Percentiles rank a stretch among this genome's conserved stretches.
Evolutionary conservation across 1,139 yeast species (phyloP).

Genomic region (Candida albicans): DNA sequence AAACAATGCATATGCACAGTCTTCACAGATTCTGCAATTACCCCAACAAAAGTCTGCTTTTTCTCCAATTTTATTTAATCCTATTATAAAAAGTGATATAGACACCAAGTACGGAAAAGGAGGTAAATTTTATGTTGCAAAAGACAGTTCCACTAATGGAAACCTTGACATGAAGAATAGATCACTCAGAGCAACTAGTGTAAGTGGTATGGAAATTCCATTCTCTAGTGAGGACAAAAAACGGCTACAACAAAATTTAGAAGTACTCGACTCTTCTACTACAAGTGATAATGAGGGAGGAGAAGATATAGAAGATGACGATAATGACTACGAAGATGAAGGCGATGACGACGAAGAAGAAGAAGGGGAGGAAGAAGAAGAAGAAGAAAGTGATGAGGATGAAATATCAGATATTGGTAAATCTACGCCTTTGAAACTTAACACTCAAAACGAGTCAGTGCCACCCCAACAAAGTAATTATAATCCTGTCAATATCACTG

Average conservation of each 20-base stretch:
- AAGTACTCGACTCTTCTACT: conserved; percentile 10
- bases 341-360: conserved; percentile 28
- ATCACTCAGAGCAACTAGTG: conserved; percentile 42
- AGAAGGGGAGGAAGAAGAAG: conserved; percentile 24
- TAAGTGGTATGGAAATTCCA: conserved; percentile 33
- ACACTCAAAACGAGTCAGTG: conserved; percentile 22
- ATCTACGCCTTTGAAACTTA: conserved; percentile 33
- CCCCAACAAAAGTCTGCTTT: conserved; percentile 51
- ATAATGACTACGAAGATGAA: conserved; percentile 27
- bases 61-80: conserved; percentile 79
- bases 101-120: conserved; percentile 85
- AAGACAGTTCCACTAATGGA: conserved; percentile 29
- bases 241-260: conserved; percentile 16
- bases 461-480: conserved; percentile 1
- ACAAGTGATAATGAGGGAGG: neutral
- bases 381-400: conserved; percentile 29
- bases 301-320: conserved; percentile 31
- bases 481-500: neutral
- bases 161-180: conserved; percentile 24
- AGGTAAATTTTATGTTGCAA: conserved; percentile 72
- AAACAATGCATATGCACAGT: conserved; percentile 6
- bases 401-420: conserved; percentile 16
- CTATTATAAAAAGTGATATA: conserved; percentile 69
- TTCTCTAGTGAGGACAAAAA: conserved; percentile 15
- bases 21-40: conserved; percentile 9